A percentile compares a stretch with the other conserved stretches of the same genome.
phyloP scores from a whole-genome alignment of 192 early-diverging fungal species.

The Obelidium mucronatum region DNA sequence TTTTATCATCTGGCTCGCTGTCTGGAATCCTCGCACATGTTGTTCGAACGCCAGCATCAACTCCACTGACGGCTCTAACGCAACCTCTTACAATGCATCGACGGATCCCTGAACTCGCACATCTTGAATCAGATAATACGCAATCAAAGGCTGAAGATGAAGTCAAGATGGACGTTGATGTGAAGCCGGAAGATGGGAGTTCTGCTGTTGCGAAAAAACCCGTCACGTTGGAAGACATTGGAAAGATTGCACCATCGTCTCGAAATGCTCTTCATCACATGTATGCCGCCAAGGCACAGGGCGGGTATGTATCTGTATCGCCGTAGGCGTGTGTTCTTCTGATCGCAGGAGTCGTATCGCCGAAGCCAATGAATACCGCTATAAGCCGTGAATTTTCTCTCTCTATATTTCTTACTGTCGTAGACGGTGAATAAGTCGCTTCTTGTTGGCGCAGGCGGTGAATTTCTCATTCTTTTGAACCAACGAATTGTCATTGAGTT shows the following conservation, averaged over 20 bases:
- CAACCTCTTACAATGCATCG: constrained; percentile 46
- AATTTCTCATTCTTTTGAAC: no score
- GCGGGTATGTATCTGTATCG: not conserved
- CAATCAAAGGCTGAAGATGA: not conserved
- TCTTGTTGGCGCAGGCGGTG: not conserved
- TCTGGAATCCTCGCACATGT: constrained; percentile 46
- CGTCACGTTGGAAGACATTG: not conserved
- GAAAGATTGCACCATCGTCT: constrained; percentile 12
- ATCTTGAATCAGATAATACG: constrained; percentile 2
- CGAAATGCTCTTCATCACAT: constrained; percentile 14
- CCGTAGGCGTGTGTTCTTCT: no score
- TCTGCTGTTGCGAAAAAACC: not conserved
- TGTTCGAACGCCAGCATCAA: constrained; percentile 27
- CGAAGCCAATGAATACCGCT: no score
- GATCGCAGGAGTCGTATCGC: no score
- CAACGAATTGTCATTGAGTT: no score
- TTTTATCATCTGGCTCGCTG: constrained; percentile 15
- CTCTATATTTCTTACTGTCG: no score
- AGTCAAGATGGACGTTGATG: not conserved
- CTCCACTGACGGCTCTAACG: constrained; percentile 32
- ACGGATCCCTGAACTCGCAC: constrained; percentile 38
- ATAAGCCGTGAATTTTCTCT: no score
- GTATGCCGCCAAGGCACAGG: not conserved
- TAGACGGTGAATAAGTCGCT: no score
- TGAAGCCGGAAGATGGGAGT: not conserved